phyloP scores from a whole-genome alignment of 179 eudicot species.

The Gypsophila paniculata region DNA sequence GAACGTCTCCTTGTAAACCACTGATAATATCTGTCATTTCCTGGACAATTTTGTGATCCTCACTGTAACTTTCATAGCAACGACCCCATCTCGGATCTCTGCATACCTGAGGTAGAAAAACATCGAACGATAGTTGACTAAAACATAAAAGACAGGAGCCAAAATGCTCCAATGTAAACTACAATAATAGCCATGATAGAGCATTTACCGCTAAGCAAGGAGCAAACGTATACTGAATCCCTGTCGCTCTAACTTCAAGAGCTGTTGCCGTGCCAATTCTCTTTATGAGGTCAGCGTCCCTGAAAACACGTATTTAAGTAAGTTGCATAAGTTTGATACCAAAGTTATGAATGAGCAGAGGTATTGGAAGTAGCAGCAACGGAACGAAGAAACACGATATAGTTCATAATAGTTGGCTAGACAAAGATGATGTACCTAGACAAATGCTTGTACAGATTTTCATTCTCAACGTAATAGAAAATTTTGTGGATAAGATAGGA shows the following conservation, averaged over 20 bases:
- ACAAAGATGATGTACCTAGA: too few relatives aligned
- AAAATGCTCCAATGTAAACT: neutral
- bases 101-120: conserved; percentile 37
- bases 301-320: conserved; percentile 13
- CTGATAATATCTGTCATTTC: conserved; percentile 44
- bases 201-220: conserved; percentile 46
- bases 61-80: conserved; percentile 53
- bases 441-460: neutral
- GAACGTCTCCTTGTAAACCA: conserved; percentile 46
- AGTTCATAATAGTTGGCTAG: too few relatives aligned
- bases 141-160: conserved; percentile 1
- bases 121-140: neutral
- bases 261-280: conserved; percentile 50
- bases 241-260: conserved; percentile 51
- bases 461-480: neutral
- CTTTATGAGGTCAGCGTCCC: conserved; percentile 41
- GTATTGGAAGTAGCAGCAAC: too few relatives aligned
- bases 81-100: conserved; percentile 62
- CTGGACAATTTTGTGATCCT: conserved; percentile 43
- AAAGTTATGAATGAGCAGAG: too few relatives aligned
- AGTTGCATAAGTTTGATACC: neutral
- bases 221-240: conserved; percentile 46
- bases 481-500: neutral
- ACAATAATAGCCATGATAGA: neutral
- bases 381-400: neutral